Conservation (phyloP, 1,139 yeast species). For the Lipomyces yarrowii region DNA sequence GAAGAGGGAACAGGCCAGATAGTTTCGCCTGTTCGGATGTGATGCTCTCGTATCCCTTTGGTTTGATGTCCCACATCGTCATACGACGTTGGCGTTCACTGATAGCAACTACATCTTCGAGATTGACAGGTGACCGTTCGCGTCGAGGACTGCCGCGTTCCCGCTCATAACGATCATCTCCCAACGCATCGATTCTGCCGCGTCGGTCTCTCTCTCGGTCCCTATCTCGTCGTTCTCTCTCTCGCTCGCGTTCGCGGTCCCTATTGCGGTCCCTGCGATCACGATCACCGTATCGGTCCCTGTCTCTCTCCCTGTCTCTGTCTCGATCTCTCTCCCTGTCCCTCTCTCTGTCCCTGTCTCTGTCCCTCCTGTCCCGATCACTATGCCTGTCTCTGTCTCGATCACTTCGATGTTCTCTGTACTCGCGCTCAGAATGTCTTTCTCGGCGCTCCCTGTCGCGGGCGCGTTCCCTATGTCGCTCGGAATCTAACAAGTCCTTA, state of each 20-base stretch:
- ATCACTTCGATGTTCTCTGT: slow-evolving; percentile 24
- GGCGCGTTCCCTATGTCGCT: slow-evolving; percentile 29
- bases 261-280: slow-evolving; percentile 25
- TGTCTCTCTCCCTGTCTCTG: slow-evolving; percentile 24
- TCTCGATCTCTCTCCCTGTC: slow-evolving; percentile 26
- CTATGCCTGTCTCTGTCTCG: slow-evolving; percentile 34
- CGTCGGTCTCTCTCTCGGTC: slow-evolving; percentile 27
- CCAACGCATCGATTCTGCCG: slow-evolving; percentile 19
- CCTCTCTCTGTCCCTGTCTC: slow-evolving; percentile 28
- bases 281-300: slow-evolving; percentile 30
- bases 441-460: slow-evolving; percentile 18
- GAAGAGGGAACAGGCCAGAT: slow-evolving; percentile 77
- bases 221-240: slow-evolving; percentile 30
- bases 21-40: slow-evolving; percentile 80
- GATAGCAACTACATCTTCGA: slow-evolving; percentile 47
- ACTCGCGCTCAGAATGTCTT: slow-evolving; percentile 10
- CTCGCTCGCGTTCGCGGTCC: slow-evolving; percentile 21
- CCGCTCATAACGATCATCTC: slow-evolving; percentile 26
- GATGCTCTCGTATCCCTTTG: slow-evolving; percentile 74
- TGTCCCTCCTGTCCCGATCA: slow-evolving; percentile 34
- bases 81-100: slow-evolving; percentile 51
- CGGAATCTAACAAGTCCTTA: slow-evolving; percentile 13
- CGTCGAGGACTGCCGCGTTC: slow-evolving; percentile 22
- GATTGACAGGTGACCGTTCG: slow-evolving; percentile 35
- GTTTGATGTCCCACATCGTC: slow-evolving; percentile 73